Conservation (phyloP, 176 grass and related monocot species). For the Oryza glumipatula region DNA sequence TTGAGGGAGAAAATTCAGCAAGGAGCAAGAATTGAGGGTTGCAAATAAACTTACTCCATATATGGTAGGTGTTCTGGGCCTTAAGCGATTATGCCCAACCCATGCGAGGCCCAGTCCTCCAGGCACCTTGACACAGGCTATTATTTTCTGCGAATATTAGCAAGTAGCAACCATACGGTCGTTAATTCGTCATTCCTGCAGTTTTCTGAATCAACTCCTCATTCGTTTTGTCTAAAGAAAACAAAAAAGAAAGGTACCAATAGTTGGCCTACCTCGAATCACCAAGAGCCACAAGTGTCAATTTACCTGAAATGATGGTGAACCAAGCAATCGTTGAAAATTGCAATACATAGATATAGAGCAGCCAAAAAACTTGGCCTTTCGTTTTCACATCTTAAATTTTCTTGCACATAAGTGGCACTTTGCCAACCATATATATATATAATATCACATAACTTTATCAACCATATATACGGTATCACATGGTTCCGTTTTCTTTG, state of each 20-base stretch:
- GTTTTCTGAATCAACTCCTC: neutral
- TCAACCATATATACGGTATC: constrained; percentile 19
- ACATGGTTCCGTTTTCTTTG: neutral
- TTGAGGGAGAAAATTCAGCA: no score
- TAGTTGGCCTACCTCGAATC: neutral
- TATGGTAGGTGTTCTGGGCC: no score
- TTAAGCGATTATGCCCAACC: no score
- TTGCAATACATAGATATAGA: neutral
- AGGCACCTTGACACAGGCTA: no score
- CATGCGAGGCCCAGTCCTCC: no score
- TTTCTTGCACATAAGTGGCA: constrained; percentile 15
- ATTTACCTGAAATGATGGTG: constrained; percentile 19
- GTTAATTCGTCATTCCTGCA: neutral
- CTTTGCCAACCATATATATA: constrained; percentile 18
- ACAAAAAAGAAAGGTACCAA: neutral
- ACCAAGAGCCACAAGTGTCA: constrained; percentile 30
- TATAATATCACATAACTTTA: constrained; percentile 14
- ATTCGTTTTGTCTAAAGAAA: neutral
- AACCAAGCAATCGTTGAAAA: constrained; percentile 21
- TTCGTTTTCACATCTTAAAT: constrained; percentile 45
- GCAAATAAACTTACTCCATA: no score
- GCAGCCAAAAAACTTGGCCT: constrained; percentile 27
- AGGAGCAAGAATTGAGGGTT: no score
- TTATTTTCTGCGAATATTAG: neutral
- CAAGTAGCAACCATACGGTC: neutral